Conservation (phyloP, 306 rosid genomes). For the Rosa chinensis region DNA sequence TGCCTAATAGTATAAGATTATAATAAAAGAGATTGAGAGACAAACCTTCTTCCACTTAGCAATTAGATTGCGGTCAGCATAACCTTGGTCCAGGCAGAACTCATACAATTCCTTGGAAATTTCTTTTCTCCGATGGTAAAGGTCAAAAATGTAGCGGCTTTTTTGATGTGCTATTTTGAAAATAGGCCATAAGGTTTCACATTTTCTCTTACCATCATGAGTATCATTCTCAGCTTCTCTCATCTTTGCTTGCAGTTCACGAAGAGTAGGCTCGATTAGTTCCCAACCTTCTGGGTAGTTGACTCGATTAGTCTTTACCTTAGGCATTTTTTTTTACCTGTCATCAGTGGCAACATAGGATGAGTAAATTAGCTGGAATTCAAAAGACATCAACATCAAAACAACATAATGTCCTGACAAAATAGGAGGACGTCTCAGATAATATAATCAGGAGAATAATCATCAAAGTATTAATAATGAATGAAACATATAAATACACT, state of each 20-base stretch:
- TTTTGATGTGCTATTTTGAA: constrained; percentile 52
- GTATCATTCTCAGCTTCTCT: constrained; percentile 66
- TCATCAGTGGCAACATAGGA: constrained; percentile 14
- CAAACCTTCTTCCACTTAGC: constrained; percentile 55
- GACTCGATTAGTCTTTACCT: constrained; percentile 84
- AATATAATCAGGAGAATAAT: not conserved
- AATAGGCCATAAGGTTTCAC: constrained; percentile 53
- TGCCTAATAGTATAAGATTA: not conserved
- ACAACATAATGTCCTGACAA: not conserved
- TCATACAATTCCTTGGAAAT: constrained; percentile 47
- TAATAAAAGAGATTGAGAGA: constrained; percentile 2
- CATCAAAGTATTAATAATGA: not conserved
- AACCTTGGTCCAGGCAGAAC: constrained; percentile 48
- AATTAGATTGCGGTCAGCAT: constrained; percentile 47
- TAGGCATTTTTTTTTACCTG: constrained; percentile 63
- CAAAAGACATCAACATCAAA: not conserved
- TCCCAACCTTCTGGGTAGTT: constrained; percentile 94
- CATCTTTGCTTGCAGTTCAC: constrained; percentile 91
- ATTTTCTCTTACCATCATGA: constrained; percentile 51
- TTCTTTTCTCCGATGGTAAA: constrained; percentile 48
- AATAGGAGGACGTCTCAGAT: not conserved
- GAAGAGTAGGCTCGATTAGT: constrained; percentile 80
- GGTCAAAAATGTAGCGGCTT: constrained; percentile 48
- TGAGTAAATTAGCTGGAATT: constrained; percentile 4
- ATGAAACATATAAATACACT: not conserved